Evolutionary conservation across 495 filamentous ascomycete species (phyloP).

Genomic region (Glutinoglossum americanum): DNA sequence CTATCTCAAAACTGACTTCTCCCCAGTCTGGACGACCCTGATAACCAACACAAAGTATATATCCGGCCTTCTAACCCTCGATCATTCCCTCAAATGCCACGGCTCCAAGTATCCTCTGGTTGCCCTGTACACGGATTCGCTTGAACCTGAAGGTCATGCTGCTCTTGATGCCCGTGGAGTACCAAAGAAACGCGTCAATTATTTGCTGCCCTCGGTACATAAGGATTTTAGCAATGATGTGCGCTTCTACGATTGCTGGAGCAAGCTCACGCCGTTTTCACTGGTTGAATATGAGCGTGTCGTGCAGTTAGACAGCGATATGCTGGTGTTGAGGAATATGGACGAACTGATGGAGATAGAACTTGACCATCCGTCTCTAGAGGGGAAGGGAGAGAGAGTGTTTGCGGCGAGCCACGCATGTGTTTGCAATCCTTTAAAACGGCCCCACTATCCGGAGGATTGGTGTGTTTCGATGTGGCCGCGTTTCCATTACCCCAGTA

Average conservation of each 20-base stretch:
- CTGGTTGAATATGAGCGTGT: slow-evolving; percentile 49
- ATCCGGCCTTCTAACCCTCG: slow-evolving; percentile 47
- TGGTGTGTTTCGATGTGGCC: slow-evolving; percentile 27
- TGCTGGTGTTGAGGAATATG: slow-evolving; percentile 60
- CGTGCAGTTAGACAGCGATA: slow-evolving; percentile 67
- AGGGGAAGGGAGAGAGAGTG: slow-evolving; percentile 31
- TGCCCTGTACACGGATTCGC: slow-evolving; percentile 54
- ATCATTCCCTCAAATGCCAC: slow-evolving; percentile 38
- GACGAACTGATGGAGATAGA: slow-evolving; percentile 64
- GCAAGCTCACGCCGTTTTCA: slow-evolving; percentile 57
- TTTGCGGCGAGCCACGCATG: slow-evolving; percentile 63
- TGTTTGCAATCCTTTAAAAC: slow-evolving; percentile 58
- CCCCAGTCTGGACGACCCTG: slow-evolving; percentile 51
- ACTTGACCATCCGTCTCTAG: slow-evolving; percentile 32
- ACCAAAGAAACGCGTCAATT: slow-evolving; percentile 33
- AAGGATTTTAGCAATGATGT: slow-evolving; percentile 42
- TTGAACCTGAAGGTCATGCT: slow-evolving; percentile 35
- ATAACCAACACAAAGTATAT: slow-evolving; percentile 61
- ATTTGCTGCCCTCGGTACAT: slow-evolving; percentile 33
- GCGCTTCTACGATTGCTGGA: slow-evolving; percentile 70
- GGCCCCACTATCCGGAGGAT: slow-evolving; percentile 48
- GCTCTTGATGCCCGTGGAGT: slow-evolving; percentile 45
- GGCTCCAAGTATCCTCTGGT: slow-evolving; percentile 45
- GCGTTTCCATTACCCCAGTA: neutral
- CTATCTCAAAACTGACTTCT: neutral